Conservation (phyloP, 192 early-diverging fungal species). For the Backusella sp. region DNA sequence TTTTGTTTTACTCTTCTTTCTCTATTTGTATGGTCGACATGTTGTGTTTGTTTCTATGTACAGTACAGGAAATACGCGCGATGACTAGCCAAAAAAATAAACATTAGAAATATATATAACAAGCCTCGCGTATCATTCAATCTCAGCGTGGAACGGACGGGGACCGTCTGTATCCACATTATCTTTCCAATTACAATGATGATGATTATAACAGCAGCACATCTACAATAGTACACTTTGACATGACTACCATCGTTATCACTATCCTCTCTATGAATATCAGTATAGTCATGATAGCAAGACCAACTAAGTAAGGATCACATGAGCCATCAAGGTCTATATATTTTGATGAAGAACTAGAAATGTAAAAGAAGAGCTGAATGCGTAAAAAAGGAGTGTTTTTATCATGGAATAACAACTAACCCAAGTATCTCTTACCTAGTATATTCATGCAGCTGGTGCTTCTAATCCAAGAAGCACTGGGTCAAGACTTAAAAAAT, state of each 20-base stretch:
- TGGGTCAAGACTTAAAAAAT: not conserved
- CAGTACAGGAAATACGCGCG: not conserved
- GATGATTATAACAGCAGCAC: not conserved
- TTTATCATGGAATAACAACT: too few relatives aligned
- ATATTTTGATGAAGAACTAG: not conserved
- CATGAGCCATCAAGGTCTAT: not conserved
- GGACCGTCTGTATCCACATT: too few relatives aligned
- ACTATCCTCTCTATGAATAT: not conserved
- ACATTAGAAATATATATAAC: not conserved
- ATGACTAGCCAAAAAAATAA: not conserved
- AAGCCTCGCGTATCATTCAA: not conserved
- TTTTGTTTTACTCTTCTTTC: not conserved
- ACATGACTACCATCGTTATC: not conserved
- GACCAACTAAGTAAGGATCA: not conserved
- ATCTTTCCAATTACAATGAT: not conserved
- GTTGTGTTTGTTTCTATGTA: not conserved
- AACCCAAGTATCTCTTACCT: too few relatives aligned
- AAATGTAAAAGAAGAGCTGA: not conserved
- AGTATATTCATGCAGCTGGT: too few relatives aligned
- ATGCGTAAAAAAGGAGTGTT: not conserved
- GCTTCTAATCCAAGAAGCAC: too few relatives aligned
- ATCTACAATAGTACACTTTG: not conserved
- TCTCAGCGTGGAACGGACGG: not conserved
- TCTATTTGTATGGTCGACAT: constrained; percentile 8
- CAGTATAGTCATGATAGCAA: not conserved